A percentile compares a stretch with the other conserved stretches of the same genome.
These are phyloP conservation scores for Candida maris DNA, from an alignment of 805 yeast genomes.

Conservation along the genomic window DNA sequence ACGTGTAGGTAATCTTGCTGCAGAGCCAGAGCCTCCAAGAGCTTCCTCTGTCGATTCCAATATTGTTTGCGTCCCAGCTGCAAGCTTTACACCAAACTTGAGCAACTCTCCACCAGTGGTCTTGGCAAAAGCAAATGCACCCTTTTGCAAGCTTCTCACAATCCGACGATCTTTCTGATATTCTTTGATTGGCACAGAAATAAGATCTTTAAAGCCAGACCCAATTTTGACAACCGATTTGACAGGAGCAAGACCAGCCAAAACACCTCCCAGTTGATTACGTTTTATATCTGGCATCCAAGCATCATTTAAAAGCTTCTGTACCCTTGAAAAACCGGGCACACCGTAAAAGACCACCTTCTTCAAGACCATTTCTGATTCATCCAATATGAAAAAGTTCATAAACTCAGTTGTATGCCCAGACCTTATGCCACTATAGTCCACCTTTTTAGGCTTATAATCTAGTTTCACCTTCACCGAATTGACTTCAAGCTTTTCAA, in stretches of 20 bases:
- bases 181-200: slow-evolving; percentile 70
- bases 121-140: slow-evolving; percentile 67
- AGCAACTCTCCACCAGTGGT: slow-evolving; percentile 78
- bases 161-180: slow-evolving; percentile 70
- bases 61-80: slow-evolving; percentile 82
- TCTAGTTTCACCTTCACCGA: slow-evolving; percentile 67
- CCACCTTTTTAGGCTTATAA: slow-evolving; percentile 87
- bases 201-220: slow-evolving; percentile 68
- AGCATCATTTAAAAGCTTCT: slow-evolving; percentile 51
- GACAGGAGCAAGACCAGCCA: slow-evolving; percentile 83
- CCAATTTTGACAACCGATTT: slow-evolving; percentile 75
- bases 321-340: slow-evolving; percentile 64
- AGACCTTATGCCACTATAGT: slow-evolving; percentile 77
- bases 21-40: slow-evolving; percentile 69
- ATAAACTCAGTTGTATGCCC: slow-evolving; percentile 85
- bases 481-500: slow-evolving; percentile 64
- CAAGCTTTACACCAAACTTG: slow-evolving; percentile 77
- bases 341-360: slow-evolving; percentile 68
- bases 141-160: slow-evolving; percentile 68
- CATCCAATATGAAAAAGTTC: slow-evolving; percentile 87
- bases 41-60: slow-evolving; percentile 77
- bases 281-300: slow-evolving; percentile 88
- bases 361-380: slow-evolving; percentile 66
- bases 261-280: slow-evolving; percentile 76
- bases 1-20: slow-evolving; percentile 30